These are phyloP conservation scores for Thymus mandschuricus DNA, from an alignment of 257 asterid species.

Conservation along the genomic window DNA sequence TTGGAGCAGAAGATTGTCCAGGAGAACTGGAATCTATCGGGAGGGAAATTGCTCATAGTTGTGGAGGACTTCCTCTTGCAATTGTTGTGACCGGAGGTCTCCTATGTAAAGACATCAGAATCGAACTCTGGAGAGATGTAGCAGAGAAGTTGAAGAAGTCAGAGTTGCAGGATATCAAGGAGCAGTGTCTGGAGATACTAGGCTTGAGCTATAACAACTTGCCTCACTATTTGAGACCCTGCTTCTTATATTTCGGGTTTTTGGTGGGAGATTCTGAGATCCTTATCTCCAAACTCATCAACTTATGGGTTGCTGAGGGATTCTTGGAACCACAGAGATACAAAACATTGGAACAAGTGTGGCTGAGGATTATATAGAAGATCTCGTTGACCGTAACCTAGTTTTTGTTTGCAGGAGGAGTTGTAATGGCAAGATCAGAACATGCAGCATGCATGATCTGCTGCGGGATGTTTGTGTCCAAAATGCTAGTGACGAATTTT, in stretches of 20 bases:
- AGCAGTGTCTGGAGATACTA: background rate
- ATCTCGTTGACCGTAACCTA: too few species aligned
- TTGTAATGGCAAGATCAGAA: too few species aligned
- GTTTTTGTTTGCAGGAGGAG: too few species aligned
- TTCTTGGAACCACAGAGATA: too few species aligned
- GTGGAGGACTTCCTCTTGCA: conserved; percentile 37
- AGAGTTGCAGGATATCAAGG: background rate
- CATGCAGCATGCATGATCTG: too few species aligned
- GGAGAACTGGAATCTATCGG: conserved; percentile 5
- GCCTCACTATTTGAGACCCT: background rate
- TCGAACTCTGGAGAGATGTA: background rate
- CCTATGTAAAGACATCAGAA: background rate
- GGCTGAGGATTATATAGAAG: too few species aligned
- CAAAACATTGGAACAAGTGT: too few species aligned
- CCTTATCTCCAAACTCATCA: background rate
- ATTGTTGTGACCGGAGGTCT: conserved; percentile 30
- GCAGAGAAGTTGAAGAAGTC: background rate
- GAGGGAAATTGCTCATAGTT: conserved; percentile 15
- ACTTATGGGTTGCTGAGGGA: conserved; percentile 1
- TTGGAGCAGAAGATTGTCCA: background rate
- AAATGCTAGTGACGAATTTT: too few species aligned
- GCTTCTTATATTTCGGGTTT: conserved; percentile 26
- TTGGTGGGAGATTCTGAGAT: background rate
- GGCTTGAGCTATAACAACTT: background rate
- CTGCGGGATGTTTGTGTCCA: too few species aligned